phyloP scores from a whole-genome alignment of 2,329 filamentous ascomycete genomes.

The Claviceps digitariae region DNA sequence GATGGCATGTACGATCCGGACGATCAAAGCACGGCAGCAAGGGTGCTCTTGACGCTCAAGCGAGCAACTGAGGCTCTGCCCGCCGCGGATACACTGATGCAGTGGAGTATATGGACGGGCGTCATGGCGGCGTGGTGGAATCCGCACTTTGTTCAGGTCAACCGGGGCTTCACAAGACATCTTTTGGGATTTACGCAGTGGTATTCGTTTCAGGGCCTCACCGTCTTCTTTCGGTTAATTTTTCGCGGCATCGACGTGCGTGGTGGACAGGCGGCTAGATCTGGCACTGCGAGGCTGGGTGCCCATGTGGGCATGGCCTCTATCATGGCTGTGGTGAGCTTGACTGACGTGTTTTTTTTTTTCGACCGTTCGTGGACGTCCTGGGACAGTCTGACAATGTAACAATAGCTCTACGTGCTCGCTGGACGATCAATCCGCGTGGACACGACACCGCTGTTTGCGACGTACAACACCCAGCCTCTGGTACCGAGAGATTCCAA shows the following conservation, averaged over 20 bases:
- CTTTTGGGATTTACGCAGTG: slow-evolving; percentile 49
- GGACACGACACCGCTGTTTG: slow-evolving; percentile 45
- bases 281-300: slow-evolving; percentile 28
- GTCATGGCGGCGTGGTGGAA: slow-evolving; percentile 54
- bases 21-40: slow-evolving; percentile 10
- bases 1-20: slow-evolving; percentile 22
- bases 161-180: slow-evolving; percentile 45
- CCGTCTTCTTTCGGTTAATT: slow-evolving; percentile 40
- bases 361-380: too few relatives aligned
- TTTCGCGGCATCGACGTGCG: slow-evolving; percentile 31
- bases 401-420: slow-evolving; percentile 28
- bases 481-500: slow-evolving; percentile 13
- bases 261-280: slow-evolving; percentile 23
- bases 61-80: slow-evolving; percentile 23
- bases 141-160: slow-evolving; percentile 46
- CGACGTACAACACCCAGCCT: slow-evolving; percentile 9
- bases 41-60: slow-evolving; percentile 8
- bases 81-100: slow-evolving; percentile 25
- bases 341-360: background rate
- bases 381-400: background rate
- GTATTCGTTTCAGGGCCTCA: slow-evolving; percentile 50
- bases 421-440: slow-evolving; percentile 34
- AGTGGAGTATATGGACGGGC: slow-evolving; percentile 34
- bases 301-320: slow-evolving; percentile 42
- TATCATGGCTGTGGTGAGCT: slow-evolving; percentile 39